These are phyloP conservation scores for Coleophoma crateriformis DNA, from an alignment of 2,329 filamentous ascomycete species.

Conservation along the genomic window DNA sequence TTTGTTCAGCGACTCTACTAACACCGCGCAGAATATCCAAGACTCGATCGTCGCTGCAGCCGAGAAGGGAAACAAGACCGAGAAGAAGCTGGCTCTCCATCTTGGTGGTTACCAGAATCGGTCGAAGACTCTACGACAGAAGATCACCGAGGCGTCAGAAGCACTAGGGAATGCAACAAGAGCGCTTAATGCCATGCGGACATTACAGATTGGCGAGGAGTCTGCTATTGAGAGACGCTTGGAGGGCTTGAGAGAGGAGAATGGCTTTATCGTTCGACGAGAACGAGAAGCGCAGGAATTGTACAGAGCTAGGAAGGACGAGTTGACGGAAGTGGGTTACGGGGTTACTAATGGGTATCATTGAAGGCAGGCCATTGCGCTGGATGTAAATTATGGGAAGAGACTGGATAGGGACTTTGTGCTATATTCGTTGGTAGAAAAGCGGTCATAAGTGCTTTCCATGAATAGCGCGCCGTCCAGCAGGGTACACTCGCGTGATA, in stretches of 20 bases:
- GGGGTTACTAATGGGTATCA: conserved; percentile 18
- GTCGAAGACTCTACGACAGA: conserved; percentile 71
- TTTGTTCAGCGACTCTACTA: conserved; percentile 8
- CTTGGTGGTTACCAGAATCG: conserved; percentile 88
- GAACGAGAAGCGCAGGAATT: conserved; percentile 89
- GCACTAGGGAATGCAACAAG: conserved; percentile 68
- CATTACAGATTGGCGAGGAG: conserved; percentile 74
- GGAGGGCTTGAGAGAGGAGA: conserved; percentile 74
- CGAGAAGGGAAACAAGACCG: conserved; percentile 76
- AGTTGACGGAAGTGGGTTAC: conserved; percentile 58
- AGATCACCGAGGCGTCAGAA: conserved; percentile 69
- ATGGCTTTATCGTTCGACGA: conserved; percentile 70
- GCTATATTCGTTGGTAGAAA: too few relatives aligned
- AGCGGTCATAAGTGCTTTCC: too few relatives aligned
- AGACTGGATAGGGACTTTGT: too few relatives aligned
- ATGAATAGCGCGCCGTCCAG: too few relatives aligned
- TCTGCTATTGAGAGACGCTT: conserved; percentile 68
- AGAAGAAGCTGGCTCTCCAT: conserved; percentile 86
- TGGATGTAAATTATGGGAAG: too few relatives aligned
- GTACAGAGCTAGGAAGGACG: conserved; percentile 72
- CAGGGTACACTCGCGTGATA: too few relatives aligned
- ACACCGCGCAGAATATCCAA: conserved; percentile 54
- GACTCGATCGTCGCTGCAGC: conserved; percentile 68
- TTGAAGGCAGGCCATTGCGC: neutral
- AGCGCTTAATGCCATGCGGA: conserved; percentile 69